phyloP scores from a whole-genome alignment of 345 rosid species.

The Pistacia integerrima region DNA sequence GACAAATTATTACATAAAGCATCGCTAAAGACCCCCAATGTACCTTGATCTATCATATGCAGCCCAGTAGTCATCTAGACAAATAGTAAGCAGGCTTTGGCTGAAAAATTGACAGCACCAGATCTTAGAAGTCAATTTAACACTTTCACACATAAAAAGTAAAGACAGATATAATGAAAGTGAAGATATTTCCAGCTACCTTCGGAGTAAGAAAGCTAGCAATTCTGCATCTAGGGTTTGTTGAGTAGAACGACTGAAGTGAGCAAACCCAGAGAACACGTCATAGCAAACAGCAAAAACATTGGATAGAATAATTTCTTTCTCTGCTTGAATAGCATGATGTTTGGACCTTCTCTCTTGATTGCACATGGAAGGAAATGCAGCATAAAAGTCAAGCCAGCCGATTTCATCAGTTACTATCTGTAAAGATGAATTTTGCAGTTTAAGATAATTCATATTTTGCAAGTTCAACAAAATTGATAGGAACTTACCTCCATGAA shows the following conservation, averaged over 20 bases:
- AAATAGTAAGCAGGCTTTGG: conserved; percentile 52
- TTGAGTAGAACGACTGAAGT: conserved; percentile 58
- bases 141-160: background rate
- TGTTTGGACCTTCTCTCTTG: conserved; percentile 53
- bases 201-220: conserved; percentile 54
- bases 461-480: conserved; percentile 22
- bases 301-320: conserved; percentile 58
- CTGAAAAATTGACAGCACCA: conserved; percentile 37
- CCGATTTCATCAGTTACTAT: conserved; percentile 66
- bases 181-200: conserved; percentile 37
- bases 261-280: conserved; percentile 71
- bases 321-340: conserved; percentile 62
- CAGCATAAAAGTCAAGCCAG: conserved; percentile 66
- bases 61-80: conserved; percentile 68
- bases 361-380: conserved; percentile 23
- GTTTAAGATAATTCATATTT: conserved; percentile 2
- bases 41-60: conserved; percentile 65
- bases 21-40: conserved; percentile 5
- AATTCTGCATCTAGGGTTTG: conserved; percentile 51
- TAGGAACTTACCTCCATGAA: conserved; percentile 58
- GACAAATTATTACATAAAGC: background rate
- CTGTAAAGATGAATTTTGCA: conserved; percentile 33
- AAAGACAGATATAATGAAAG: background rate
- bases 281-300: conserved; percentile 70
- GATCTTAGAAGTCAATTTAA: conserved; percentile 15